Base-by-base conservation (phyloP, 2,329 filamentous ascomycete species). In the Zalaria sp. region DNA sequence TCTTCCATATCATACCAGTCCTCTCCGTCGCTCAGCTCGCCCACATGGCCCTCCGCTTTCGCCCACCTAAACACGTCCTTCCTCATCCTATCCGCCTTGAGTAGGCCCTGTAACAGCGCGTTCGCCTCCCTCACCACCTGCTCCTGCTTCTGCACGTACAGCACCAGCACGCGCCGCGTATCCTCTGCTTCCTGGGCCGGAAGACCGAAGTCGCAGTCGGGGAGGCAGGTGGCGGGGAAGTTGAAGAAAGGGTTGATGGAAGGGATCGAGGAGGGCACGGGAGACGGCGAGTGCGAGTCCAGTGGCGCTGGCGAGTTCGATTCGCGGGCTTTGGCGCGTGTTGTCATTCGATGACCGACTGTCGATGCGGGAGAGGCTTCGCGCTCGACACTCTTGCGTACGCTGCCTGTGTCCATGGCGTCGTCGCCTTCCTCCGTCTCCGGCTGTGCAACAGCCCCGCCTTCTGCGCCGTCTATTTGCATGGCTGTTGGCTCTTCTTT, bases 1-100 rank as follows among this genome's bases (percentile, higher is more conserved):
- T 85, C 81, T 41, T 85, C 80, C 54, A 75, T 75, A 59, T 93
- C 85, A 55, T 87, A 88, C 82, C 83, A 93, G 57, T 93, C 85
- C 65, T 93, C 85, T 7, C 83, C 83, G 56, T 93, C 85, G 39
- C 81, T 87, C 79, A 91, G 79, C 58, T 88, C 83, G 39, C 78
- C 74, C 10, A 78, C 59, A 55, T 89, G 84, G 25, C 73, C 83
- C 62, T 89, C 84, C 1, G 84, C 80, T 57, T 86, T 85, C 49
- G 79, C 73, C 79, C 82, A 87, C 50, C 75, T 73, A 56, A 81
- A 71, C 3, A 91, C 82, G 18, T 77, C 72, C 51, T 75, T 77
- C 27, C 84, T 73, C 58, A 83, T 71, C 36, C 82, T 72, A 50
- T 89, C 79, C 1, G 83, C 83, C 51, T 75, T 74, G 46, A 87